Percentiles rank a stretch among this genome's conserved stretches.
phyloP scores from a whole-genome alignment of 257 asterid genomes.

The Handroanthus guayacan region DNA sequence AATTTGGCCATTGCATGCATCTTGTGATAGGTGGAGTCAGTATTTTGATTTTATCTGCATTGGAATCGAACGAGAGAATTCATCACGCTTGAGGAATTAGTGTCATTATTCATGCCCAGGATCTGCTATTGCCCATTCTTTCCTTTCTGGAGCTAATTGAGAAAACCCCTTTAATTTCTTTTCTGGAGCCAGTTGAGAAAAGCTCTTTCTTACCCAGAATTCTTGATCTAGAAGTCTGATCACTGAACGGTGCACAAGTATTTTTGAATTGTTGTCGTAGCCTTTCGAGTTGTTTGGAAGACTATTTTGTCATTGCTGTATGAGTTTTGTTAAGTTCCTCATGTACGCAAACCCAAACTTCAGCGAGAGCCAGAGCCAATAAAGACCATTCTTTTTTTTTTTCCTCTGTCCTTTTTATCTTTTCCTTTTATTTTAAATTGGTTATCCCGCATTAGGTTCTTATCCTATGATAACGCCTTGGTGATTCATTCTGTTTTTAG shows the following conservation, averaged over 20 bases:
- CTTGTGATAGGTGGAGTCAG: background rate
- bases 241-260: too few species aligned
- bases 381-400: too few species aligned
- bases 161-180: too few species aligned
- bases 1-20: background rate
- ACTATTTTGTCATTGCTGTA: background rate
- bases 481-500: background rate
- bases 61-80: background rate
- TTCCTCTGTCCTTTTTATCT: background rate
- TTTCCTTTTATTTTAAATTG: too few species aligned
- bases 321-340: background rate
- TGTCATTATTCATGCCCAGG: background rate
- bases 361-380: too few species aligned
- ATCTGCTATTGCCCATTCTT: background rate
- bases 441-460: background rate
- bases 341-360: too few species aligned
- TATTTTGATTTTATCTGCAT: background rate
- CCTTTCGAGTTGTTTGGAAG: background rate
- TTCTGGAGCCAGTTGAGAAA: too few species aligned
- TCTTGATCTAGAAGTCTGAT: background rate
- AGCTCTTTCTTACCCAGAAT: background rate
- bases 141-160: constrained; percentile 8
- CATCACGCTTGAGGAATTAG: background rate
- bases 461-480: background rate
- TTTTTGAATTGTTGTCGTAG: too few species aligned